Evolutionary conservation across 176 grass and related monocot species (phyloP).

Genomic region (Zizania latifolia): DNA sequence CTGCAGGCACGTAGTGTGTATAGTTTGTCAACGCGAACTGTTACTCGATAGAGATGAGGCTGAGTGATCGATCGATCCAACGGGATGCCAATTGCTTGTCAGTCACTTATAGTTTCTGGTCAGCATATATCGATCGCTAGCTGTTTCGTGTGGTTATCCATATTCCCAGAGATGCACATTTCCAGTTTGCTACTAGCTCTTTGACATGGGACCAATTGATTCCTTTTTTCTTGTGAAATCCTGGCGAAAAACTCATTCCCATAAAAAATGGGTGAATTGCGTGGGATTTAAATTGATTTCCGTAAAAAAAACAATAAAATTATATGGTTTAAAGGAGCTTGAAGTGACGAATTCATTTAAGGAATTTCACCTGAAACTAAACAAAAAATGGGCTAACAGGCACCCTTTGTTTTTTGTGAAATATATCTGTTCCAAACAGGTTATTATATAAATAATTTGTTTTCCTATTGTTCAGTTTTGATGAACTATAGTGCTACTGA

Average conservation of each 20-base stretch:
- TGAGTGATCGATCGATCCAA: neutral
- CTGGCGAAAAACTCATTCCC: neutral
- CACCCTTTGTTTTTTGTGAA: too few species aligned
- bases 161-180: neutral
- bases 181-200: neutral
- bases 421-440: too few species aligned
- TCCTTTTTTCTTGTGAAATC: neutral
- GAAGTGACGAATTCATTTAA: too few species aligned
- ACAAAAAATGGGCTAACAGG: too few species aligned
- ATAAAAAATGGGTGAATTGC: too few species aligned
- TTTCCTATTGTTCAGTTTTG: neutral
- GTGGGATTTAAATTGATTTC: too few species aligned
- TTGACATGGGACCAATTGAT: neutral
- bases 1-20: neutral
- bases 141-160: neutral
- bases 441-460: too few species aligned
- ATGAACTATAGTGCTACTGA: neutral
- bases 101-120: neutral
- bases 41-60: neutral
- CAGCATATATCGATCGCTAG: neutral
- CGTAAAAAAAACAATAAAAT: too few species aligned
- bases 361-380: too few species aligned
- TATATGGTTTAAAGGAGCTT: too few species aligned
- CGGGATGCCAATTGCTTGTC: neutral
- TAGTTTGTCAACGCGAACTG: neutral